Conservation (phyloP, 2,329 filamentous ascomycete species). For the Trichoderma atrobrunneum region DNA sequence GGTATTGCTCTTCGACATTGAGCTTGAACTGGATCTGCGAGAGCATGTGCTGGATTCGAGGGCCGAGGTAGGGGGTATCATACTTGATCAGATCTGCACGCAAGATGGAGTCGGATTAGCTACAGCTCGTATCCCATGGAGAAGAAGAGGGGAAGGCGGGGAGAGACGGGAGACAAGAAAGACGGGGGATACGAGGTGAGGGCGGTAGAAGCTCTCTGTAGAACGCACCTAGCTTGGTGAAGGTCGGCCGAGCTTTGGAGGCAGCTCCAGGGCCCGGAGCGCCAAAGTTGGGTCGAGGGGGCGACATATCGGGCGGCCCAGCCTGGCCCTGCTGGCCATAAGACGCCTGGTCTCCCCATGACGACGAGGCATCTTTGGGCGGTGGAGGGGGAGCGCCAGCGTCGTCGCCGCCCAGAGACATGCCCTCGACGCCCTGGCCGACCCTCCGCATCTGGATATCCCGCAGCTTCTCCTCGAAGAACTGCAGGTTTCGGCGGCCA, state of each 20-base stretch:
- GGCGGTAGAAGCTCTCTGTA: background rate
- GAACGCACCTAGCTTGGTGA: slow-evolving; percentile 84
- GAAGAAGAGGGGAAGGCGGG: background rate
- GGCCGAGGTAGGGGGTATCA: slow-evolving; percentile 90
- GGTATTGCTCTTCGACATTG: slow-evolving; percentile 97
- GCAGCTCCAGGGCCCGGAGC: slow-evolving; percentile 62
- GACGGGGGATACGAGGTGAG: background rate
- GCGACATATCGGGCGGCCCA: slow-evolving; percentile 72
- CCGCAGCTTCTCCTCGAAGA: slow-evolving; percentile 87
- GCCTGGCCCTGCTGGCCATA: slow-evolving; percentile 63
- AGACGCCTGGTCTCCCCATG: slow-evolving; percentile 53
- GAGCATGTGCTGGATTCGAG: slow-evolving; percentile 97
- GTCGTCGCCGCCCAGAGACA: slow-evolving; percentile 59
- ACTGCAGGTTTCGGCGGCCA: slow-evolving; percentile 87
- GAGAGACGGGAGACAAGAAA: background rate
- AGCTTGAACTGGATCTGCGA: slow-evolving; percentile 98
- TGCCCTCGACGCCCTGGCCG: slow-evolving; percentile 62
- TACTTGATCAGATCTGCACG: slow-evolving; percentile 90
- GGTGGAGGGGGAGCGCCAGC: slow-evolving; percentile 61
- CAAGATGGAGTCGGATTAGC: background rate
- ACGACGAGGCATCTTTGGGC: slow-evolving; percentile 64
- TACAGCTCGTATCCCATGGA: background rate
- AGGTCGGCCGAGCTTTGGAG: slow-evolving; percentile 80
- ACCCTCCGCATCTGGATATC: slow-evolving; percentile 82
- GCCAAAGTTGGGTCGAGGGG: slow-evolving; percentile 74